phyloP scores from a whole-genome alignment of 257 asterid genomes.

The Galeopsis tetrahit region DNA sequence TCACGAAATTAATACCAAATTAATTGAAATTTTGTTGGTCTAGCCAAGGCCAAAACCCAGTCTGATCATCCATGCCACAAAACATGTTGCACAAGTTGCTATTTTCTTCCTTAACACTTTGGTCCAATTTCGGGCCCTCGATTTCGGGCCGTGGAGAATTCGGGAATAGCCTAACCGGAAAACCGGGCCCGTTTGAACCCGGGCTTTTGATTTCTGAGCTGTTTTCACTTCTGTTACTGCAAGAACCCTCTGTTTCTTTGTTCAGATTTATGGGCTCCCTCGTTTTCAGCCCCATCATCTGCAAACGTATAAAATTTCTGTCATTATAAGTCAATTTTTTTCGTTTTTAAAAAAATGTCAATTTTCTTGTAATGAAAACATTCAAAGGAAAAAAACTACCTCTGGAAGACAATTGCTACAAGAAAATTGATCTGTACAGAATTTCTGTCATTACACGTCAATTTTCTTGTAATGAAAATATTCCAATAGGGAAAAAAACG shows the following conservation, averaged over 20 bases:
- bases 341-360: not conserved
- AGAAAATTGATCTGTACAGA: too few relatives aligned
- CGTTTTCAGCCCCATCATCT: conserved; percentile 88
- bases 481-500: too few relatives aligned
- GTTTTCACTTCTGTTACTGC: conserved; percentile 93
- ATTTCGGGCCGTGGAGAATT: conserved; percentile 51
- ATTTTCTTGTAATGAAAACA: too few relatives aligned
- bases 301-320: conserved; percentile 22
- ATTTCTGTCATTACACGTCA: too few relatives aligned
- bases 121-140: conserved; percentile 56
- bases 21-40: conserved; percentile 82
- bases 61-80: conserved; percentile 82
- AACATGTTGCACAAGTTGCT: conserved; percentile 75
- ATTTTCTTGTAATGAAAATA: too few relatives aligned
- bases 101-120: conserved; percentile 71
- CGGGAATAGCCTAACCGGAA: conserved; percentile 56
- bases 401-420: too few relatives aligned
- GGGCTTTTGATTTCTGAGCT: conserved; percentile 87
- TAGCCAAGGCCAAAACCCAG: conserved; percentile 97
- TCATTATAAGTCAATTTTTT: not conserved
- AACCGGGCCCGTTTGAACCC: conserved; percentile 46
- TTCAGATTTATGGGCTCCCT: conserved; percentile 91
- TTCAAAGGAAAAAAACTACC: too few relatives aligned
- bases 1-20: conserved; percentile 20
- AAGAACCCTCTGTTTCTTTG: conserved; percentile 95